A percentile compares a stretch with the other conserved stretches of the same genome.
Conservation (phyloP, 2,329 filamentous ascomycete species). For the Aspergillus fischeri region DNA sequence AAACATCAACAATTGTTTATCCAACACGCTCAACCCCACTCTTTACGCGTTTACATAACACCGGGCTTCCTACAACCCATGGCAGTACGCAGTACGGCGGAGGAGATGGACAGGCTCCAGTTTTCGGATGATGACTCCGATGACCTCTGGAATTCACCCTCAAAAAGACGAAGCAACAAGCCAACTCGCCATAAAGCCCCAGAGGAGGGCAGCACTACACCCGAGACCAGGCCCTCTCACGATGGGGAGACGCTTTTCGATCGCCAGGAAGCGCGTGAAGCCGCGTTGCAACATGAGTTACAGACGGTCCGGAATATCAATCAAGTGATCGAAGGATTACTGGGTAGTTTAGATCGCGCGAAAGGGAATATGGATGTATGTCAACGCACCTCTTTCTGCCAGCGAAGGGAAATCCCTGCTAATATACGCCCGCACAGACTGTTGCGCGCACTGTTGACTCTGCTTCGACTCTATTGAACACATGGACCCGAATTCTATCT, state of each 20-base stretch:
- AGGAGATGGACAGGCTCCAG: slow-evolving; percentile 49
- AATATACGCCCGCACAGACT: slow-evolving; percentile 50
- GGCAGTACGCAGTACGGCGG: slow-evolving; percentile 36
- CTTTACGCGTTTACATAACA: background rate
- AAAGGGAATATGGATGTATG: slow-evolving; percentile 49
- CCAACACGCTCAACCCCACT: background rate
- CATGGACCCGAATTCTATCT: slow-evolving; percentile 92
- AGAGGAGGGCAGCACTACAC: slow-evolving; percentile 36
- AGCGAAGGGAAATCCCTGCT: background rate
- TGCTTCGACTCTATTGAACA: slow-evolving; percentile 84
- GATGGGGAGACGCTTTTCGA: slow-evolving; percentile 56
- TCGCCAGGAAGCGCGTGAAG: slow-evolving; percentile 65
- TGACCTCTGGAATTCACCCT: slow-evolving; percentile 57
- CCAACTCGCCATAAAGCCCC: slow-evolving; percentile 21
- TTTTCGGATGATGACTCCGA: slow-evolving; percentile 55
- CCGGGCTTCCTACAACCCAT: slow-evolving; percentile 14
- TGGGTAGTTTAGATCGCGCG: slow-evolving; percentile 44
- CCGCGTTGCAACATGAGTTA: slow-evolving; percentile 71
- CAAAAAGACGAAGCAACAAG: slow-evolving; percentile 35
- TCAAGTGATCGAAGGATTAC: slow-evolving; percentile 66
- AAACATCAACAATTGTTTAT: background rate
- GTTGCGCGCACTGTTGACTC: slow-evolving; percentile 82
- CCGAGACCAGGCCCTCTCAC: slow-evolving; percentile 33
- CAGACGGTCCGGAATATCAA: slow-evolving; percentile 84
- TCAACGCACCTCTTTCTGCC: background rate